Percentiles rank a stretch among this genome's conserved stretches.
These are phyloP conservation scores for Cercis canadensis DNA, from an alignment of 306 rosid genomes.

Conservation along the genomic window DNA sequence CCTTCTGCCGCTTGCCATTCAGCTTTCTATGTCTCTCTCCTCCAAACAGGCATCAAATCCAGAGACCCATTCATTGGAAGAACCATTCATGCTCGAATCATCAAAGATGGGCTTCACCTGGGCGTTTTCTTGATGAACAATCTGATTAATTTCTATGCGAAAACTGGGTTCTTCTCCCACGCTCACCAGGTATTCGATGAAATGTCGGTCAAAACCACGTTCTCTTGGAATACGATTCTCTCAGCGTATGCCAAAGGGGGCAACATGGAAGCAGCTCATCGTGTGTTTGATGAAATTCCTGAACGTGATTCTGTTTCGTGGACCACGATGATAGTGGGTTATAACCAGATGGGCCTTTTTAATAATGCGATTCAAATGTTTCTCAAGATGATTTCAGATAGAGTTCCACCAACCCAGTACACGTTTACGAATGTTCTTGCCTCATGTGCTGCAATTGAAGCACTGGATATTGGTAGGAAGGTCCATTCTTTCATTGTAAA, in stretches of 20 bases:
- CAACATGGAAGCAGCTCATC: constrained; percentile 54
- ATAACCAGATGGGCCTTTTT: constrained; percentile 66
- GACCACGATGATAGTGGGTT: constrained; percentile 79
- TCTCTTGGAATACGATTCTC: constrained; percentile 81
- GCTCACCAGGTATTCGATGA: constrained; percentile 71
- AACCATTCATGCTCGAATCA: constrained; percentile 62
- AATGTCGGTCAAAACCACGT: constrained; percentile 61
- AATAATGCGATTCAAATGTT: constrained; percentile 56
- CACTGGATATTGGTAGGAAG: constrained; percentile 67
- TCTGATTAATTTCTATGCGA: constrained; percentile 65
- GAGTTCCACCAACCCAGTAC: constrained; percentile 61
- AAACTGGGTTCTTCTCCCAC: constrained; percentile 50
- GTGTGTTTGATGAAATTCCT: constrained; percentile 65
- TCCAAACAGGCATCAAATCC: constrained; percentile 66
- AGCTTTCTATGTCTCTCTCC: constrained; percentile 51
- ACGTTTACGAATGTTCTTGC: constrained; percentile 76
- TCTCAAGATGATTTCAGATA: constrained; percentile 57
- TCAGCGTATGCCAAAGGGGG: constrained; percentile 74
- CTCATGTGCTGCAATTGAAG: constrained; percentile 65
- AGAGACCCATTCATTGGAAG: constrained; percentile 57
- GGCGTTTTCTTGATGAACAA: constrained; percentile 71
- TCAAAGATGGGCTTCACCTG: constrained; percentile 70
- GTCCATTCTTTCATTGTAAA: constrained; percentile 71
- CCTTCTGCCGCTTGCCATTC: constrained; percentile 36
- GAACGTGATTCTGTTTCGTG: constrained; percentile 85